phyloP scores from a whole-genome alignment of 257 asterid species.

The Petunia secreta region DNA sequence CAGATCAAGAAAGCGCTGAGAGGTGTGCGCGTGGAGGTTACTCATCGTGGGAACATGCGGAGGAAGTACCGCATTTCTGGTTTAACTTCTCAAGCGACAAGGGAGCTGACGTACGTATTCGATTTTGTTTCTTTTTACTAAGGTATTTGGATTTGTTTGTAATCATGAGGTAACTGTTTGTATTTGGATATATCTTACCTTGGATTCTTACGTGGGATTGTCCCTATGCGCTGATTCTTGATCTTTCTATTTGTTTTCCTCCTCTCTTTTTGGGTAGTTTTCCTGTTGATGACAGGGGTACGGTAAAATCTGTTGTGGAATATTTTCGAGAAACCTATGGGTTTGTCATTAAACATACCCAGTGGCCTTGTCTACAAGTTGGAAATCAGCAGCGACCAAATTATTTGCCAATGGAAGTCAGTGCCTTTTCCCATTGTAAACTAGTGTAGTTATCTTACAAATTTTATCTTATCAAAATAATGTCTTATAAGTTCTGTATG shows the following conservation, averaged over 20 bases:
- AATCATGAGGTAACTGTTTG: neutral
- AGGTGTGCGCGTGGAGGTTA: slow-evolving; percentile 96
- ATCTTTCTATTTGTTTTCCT: slow-evolving; percentile 16
- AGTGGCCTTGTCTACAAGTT: slow-evolving; percentile 94
- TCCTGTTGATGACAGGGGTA: slow-evolving; percentile 88
- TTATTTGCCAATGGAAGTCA: slow-evolving; percentile 95
- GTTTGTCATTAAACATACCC: slow-evolving; percentile 71
- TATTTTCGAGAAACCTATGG: slow-evolving; percentile 87
- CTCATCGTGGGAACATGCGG: slow-evolving; percentile 96
- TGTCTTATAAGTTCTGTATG: neutral
- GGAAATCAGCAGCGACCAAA: slow-evolving; percentile 89
- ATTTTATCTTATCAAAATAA: neutral
- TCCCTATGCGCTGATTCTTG: neutral
- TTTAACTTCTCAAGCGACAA: slow-evolving; percentile 85
- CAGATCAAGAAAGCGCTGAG: slow-evolving; percentile 95
- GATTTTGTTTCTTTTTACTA: neutral
- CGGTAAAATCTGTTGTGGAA: slow-evolving; percentile 81
- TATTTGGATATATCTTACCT: neutral
- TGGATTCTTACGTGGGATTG: neutral
- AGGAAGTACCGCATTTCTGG: slow-evolving; percentile 91
- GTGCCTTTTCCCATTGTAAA: slow-evolving; percentile 19
- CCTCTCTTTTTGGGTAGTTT: slow-evolving; percentile 50
- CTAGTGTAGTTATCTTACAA: no score
- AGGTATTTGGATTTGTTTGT: neutral
- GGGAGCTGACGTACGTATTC: slow-evolving; percentile 76